phyloP scores from a whole-genome alignment of 352 stramenopile genomes.

The Phytophthora aleatoria region DNA sequence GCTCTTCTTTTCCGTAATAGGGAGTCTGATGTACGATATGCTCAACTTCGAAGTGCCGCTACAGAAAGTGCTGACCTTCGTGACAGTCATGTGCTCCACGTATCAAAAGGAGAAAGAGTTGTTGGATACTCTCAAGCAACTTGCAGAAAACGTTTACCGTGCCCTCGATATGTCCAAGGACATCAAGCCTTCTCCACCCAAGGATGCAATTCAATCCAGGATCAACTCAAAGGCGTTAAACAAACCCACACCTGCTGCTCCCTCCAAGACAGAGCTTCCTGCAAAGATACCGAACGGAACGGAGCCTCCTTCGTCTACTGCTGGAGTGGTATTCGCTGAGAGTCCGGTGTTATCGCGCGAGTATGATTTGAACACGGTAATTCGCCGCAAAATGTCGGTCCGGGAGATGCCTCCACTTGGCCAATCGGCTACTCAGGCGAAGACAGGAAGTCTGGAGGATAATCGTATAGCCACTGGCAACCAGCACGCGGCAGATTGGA shows the following conservation, averaged over 20 bases:
- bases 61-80: constrained; percentile 76
- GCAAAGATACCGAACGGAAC: background rate
- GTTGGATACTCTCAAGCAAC: constrained; percentile 71
- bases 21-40: constrained; percentile 87
- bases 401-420: constrained; percentile 36
- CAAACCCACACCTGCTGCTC: background rate
- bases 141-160: constrained; percentile 82
- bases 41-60: constrained; percentile 80
- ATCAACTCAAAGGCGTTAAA: constrained; percentile 19
- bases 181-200: constrained; percentile 41
- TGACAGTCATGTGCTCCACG: constrained; percentile 81
- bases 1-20: constrained; percentile 83
- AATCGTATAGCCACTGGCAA: constrained; percentile 10
- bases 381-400: constrained; percentile 78
- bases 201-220: constrained; percentile 25
- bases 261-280: constrained; percentile 4
- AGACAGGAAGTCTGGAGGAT: constrained; percentile 3
- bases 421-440: background rate
- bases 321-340: constrained; percentile 31
- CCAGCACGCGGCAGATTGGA: constrained; percentile 25
- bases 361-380: constrained; percentile 83
- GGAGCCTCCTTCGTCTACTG: constrained; percentile 10
- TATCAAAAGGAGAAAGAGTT: constrained; percentile 80
- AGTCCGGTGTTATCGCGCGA: constrained; percentile 51
- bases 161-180: constrained; percentile 84